Conservation (phyloP, 164 flowering plant species). For the Vitis riparia region DNA sequence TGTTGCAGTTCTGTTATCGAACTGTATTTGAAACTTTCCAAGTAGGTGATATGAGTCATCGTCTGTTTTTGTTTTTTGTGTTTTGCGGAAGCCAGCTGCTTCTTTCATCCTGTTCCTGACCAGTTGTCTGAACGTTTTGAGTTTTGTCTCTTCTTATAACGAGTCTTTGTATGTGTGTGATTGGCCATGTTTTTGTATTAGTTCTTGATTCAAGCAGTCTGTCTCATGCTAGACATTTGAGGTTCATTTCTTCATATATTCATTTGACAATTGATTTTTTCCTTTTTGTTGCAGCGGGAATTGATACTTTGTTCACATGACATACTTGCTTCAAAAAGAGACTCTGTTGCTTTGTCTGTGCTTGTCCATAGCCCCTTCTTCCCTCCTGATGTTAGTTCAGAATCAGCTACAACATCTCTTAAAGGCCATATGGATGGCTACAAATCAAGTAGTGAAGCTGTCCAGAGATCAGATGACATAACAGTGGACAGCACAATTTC, state of each 20-base stretch:
- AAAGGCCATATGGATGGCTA: conserved; percentile 56
- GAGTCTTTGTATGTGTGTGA: no score
- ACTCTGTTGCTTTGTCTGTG: conserved; percentile 54
- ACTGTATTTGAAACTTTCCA: no score
- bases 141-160: no score
- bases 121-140: no score
- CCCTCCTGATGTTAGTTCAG: conserved; percentile 82
- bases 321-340: conserved; percentile 71
- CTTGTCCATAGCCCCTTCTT: conserved; percentile 55
- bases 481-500: conserved; percentile 76
- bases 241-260: background rate
- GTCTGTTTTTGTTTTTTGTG: no score
- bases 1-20: no score
- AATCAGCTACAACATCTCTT: conserved; percentile 90
- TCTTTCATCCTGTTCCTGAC: no score
- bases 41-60: no score
- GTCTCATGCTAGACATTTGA: no score
- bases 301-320: conserved; percentile 83
- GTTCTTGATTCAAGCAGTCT: no score
- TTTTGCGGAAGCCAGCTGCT: no score
- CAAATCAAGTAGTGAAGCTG: conserved; percentile 65
- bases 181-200: background rate
- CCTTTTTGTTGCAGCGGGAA: conserved; percentile 66
- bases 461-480: conserved; percentile 83
- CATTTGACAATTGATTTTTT: background rate